phyloP scores from a whole-genome alignment of 768 basidiomycete species.

The Suillus tomentosus region DNA sequence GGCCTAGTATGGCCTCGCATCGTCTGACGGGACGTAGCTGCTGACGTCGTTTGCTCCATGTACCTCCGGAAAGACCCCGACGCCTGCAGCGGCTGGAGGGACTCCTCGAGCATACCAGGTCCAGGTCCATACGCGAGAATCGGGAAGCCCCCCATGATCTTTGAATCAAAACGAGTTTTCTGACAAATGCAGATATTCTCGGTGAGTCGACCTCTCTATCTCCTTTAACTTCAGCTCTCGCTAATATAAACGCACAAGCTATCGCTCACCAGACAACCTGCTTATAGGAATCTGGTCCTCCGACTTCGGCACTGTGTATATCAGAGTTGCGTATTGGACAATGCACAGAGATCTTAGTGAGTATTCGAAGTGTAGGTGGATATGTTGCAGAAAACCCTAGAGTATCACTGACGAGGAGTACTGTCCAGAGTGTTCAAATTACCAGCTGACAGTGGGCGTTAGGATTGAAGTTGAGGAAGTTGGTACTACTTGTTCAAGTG shows the following conservation, averaged over 20 bases:
- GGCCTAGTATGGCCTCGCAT: neutral
- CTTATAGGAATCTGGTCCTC: too few relatives aligned
- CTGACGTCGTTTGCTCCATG: neutral
- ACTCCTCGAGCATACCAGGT: too few relatives aligned
- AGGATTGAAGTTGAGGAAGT: neutral
- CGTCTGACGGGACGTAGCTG: neutral
- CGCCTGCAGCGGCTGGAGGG: too few relatives aligned
- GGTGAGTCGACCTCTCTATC: neutral
- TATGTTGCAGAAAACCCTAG: neutral
- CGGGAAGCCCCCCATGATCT: too few relatives aligned
- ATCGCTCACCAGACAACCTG: too few relatives aligned
- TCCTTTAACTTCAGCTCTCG: too few relatives aligned
- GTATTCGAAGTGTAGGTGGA: neutral
- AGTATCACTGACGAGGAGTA: neutral
- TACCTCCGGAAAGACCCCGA: too few relatives aligned
- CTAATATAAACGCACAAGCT: neutral
- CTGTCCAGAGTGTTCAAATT: neutral
- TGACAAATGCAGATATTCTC: neutral
- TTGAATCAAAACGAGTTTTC: neutral
- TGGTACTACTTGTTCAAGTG: neutral
- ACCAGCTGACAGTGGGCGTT: neutral
- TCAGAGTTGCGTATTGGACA: neutral
- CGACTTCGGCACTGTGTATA: too few relatives aligned
- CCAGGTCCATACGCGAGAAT: too few relatives aligned
- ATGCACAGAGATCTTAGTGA: neutral